Conservation (phyloP, 805 yeast species). For the Saturnispora gosingensis region DNA sequence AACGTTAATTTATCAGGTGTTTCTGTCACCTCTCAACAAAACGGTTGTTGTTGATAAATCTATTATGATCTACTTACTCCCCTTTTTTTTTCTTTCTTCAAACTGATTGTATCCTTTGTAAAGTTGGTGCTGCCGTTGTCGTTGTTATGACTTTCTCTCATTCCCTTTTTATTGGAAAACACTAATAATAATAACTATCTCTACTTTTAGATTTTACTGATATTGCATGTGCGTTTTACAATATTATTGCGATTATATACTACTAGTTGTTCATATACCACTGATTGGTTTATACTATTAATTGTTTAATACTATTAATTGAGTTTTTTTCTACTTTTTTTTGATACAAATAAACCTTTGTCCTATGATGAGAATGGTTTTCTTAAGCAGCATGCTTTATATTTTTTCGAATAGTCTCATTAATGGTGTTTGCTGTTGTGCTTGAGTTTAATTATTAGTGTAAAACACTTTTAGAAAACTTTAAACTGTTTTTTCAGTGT, state of each 20-base stretch:
- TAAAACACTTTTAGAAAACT: too few relatives aligned
- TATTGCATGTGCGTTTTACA: background rate
- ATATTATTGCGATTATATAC: background rate
- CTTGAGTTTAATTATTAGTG: too few relatives aligned
- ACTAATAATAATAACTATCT: background rate
- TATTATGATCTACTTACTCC: background rate
- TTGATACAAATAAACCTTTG: too few relatives aligned
- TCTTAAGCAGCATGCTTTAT: too few relatives aligned
- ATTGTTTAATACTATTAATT: background rate
- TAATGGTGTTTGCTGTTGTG: too few relatives aligned
- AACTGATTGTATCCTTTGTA: background rate
- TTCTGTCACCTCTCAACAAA: constrained; percentile 35
- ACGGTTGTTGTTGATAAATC: constrained; percentile 40
- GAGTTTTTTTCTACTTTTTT: background rate
- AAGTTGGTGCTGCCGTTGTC: background rate
- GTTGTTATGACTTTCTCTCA: background rate
- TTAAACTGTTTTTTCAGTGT: too few relatives aligned
- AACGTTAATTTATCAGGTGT: constrained; percentile 70
- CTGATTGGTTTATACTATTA: background rate
- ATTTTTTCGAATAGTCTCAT: too few relatives aligned
- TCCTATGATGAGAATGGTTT: too few relatives aligned
- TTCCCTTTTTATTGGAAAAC: background rate
- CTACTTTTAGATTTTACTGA: background rate
- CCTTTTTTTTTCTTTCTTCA: background rate
- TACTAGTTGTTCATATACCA: background rate